Evolutionary conservation across 78 protist species (phyloP), one percentile per base, ranked within the genome.

Genomic region (Dictyostelium purpureum): DNA sequence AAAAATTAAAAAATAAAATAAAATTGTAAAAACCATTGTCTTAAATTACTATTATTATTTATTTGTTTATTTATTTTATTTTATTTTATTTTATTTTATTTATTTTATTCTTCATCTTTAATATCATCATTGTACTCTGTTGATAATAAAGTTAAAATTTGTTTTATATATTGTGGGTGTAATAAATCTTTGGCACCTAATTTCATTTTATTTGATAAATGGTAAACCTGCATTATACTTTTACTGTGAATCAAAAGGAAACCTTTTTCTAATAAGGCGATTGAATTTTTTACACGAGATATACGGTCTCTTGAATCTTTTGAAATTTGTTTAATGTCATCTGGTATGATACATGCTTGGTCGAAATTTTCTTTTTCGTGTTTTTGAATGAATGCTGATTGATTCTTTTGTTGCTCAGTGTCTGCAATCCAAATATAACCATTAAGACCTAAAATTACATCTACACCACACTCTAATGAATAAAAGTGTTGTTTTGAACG

Each of bases 381-480:
- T 31, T 76, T 38, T 70, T 82, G 95, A 56, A 80, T 79, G 49
- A 63, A 61, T 16, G 38, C 43, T 31, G 45, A 31, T 56, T 88
- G 88, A 4, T 42, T 45, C 21, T 19, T 11, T 71, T 79, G 94
- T 63, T 78, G 88, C 0, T 24, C 87, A 10, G 81, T 47, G 16
- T 78, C 95, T 11, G 95, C 87, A 0, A 97, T 16, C 97, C 97
- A 97, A 59, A 96, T 80, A 40, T 88, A 94, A 4, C 98, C 98
- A 56, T 97, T 97, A 56, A 54, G 26, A 42, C 98, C 98, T 6
- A 97, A 31, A n/a, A 97, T 69, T 18, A 96, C 91, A 61, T 92
- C 82, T 18, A 97, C 96, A 28, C 98, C 98, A 43, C 71, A 95
- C 4, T 87, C 80, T 61, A 96, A 28, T 1, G 73, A 10, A 78